phyloP scores from a whole-genome alignment of 352 stramenopile genomes.

The Phytophthora meadii region DNA sequence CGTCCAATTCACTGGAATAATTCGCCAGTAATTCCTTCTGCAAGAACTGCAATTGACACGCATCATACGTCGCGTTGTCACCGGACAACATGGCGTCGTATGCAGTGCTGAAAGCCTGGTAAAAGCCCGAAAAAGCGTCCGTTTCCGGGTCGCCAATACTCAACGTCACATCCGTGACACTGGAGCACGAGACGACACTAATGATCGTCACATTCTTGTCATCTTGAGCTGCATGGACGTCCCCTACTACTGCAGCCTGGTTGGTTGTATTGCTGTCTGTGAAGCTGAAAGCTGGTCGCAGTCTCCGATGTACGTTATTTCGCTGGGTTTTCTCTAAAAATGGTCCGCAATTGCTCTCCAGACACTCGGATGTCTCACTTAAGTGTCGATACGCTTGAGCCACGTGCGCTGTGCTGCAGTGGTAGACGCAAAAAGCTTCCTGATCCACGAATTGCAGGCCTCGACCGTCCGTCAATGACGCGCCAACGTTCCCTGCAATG shows the following conservation, averaged over 20 bases:
- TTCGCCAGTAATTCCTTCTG: conserved; percentile 62
- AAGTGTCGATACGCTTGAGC: conserved; percentile 49
- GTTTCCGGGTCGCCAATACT: conserved; percentile 49
- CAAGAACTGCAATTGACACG: conserved; percentile 74
- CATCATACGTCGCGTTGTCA: conserved; percentile 58
- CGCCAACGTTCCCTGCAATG: background rate
- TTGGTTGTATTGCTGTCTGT: conserved; percentile 13
- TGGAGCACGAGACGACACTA: conserved; percentile 55
- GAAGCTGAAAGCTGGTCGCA: conserved; percentile 42
- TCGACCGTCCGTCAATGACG: conserved; percentile 31
- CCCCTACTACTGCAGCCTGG: conserved; percentile 23
- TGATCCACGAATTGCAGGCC: conserved; percentile 57
- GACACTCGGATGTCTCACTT: conserved; percentile 44
- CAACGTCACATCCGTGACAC: conserved; percentile 51
- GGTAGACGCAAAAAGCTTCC: conserved; percentile 64
- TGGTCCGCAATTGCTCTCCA: conserved; percentile 30
- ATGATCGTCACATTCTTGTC: conserved; percentile 62
- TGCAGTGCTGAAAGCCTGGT: conserved; percentile 58
- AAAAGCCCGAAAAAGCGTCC: conserved; percentile 63
- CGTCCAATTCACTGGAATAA: conserved; percentile 36
- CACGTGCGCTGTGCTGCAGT: conserved; percentile 64
- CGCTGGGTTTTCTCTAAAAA: conserved; percentile 23
- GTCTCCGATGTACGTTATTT: conserved; percentile 6
- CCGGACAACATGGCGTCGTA: conserved; percentile 72
- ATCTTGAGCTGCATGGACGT: conserved; percentile 46